Evolutionary conservation across 2,329 filamentous ascomycete genomes (phyloP).

Genomic region (Venturia effusa): DNA sequence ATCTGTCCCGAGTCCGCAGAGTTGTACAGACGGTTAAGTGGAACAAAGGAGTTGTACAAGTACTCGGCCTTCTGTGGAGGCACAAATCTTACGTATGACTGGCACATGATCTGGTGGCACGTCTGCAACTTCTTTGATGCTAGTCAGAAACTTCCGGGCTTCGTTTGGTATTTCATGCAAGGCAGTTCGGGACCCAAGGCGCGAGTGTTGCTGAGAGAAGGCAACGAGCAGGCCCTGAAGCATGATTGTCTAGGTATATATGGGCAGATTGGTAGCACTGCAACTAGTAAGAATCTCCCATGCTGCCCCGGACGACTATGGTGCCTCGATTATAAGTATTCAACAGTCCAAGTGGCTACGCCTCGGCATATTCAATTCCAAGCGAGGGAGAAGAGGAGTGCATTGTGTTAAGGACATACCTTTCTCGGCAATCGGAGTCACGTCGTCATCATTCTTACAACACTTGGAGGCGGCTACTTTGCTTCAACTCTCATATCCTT

Average conservation of each 20-base stretch:
- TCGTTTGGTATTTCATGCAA: not conserved
- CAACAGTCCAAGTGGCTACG: no score
- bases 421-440: no score
- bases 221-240: no score
- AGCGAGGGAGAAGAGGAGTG: no score
- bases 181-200: not conserved
- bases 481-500: not conserved
- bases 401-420: no score
- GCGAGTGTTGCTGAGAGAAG: no score
- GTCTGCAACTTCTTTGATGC: not conserved
- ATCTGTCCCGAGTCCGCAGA: not conserved
- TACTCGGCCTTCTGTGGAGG: not conserved
- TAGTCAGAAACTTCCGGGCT: not conserved
- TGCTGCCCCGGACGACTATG: no score
- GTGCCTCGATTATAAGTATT: no score
- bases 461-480: not conserved
- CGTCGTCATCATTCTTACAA: not conserved
- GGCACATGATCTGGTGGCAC: not conserved
- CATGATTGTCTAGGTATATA: no score
- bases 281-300: no score
- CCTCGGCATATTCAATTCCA: no score
- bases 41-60: not conserved
- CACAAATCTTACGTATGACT: not conserved
- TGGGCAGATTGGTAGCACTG: no score
- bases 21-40: not conserved